Base-by-base conservation (phyloP, 2,329 filamentous ascomycete genomes). In the Ophiostoma tasmaniense region DNA sequence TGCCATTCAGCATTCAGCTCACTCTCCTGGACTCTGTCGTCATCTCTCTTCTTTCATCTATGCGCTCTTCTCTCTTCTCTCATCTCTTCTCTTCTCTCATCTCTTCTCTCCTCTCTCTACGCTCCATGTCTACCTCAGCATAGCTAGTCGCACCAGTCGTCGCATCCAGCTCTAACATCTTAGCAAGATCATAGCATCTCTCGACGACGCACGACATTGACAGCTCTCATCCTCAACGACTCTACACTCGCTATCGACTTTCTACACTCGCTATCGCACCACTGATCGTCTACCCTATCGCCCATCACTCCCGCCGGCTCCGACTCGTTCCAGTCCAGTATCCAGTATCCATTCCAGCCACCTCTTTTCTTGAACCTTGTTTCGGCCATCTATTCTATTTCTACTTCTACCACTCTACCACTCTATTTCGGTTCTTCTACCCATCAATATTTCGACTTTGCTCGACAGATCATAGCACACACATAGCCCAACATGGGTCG, bases 401-500 rank as follows among this genome's bases (percentile, higher is more conserved):
- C 33, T 33, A 33, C 8, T 33, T 33, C 33, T 33, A 33, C 33
- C 5, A 33, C 33, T 33, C 6, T 33, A 33, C 30, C 6, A 33
- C 33, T 33, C 33, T 33, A 33, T 33, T 33, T 33, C 33, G 8
- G n/a, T n/a, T n/a, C 33, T 33, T 33, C 33, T 33, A 33, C 33
- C 30, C 33, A 33, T 4, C 33, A 33, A 33, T 33, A 33, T 33
- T 33, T 33, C 33, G 33, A 33, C 33, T 33, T 33, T 33, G 33
- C 5, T 33, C 33, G 5, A 33, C 33, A 33, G 8, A n/a, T n/a
- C n/a, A n/a, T n/a, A n/a, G 8, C 33, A 33, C 33, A 33, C n/a
- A n/a, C n/a, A 8, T 39, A 66, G 65, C 45, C 66, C 62, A 83
- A 79, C 73, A 85, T 85, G 83, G 82, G 77, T 75, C 82, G 83